Conservation (phyloP, 495 filamentous ascomycete genomes). For the Tuber borchii region DNA sequence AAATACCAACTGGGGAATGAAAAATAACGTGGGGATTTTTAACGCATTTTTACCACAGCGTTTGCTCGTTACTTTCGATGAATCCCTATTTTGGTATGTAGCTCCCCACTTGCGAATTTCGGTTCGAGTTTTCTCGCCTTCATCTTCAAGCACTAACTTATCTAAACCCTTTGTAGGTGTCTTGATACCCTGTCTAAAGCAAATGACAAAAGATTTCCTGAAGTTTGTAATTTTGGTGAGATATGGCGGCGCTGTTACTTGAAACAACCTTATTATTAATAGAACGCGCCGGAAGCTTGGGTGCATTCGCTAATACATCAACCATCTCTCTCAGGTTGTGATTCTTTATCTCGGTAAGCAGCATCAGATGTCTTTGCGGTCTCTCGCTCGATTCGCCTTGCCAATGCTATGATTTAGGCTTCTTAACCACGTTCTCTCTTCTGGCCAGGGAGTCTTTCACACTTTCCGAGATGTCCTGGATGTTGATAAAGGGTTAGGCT, state of each 20-base stretch:
- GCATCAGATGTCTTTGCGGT: constrained; percentile 7
- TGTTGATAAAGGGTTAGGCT: constrained; percentile 68
- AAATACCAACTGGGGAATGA: constrained; percentile 16
- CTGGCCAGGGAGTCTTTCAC: constrained; percentile 71
- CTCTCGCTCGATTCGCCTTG: constrained; percentile 35
- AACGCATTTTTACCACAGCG: constrained; percentile 44
- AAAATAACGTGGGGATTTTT: neutral
- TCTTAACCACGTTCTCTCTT: constrained; percentile 85
- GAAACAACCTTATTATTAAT: constrained; percentile 14
- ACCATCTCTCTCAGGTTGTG: constrained; percentile 46
- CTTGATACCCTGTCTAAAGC: constrained; percentile 76
- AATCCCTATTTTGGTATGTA: constrained; percentile 84
- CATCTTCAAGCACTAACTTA: neutral
- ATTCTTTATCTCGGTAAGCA: constrained; percentile 65
- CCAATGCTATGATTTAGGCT: constrained; percentile 52
- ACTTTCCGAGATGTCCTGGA: constrained; percentile 73
- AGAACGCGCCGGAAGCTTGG: constrained; percentile 6
- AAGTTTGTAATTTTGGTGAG: constrained; percentile 75
- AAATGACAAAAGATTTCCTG: constrained; percentile 90
- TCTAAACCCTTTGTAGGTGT: constrained; percentile 25
- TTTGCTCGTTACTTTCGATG: constrained; percentile 81
- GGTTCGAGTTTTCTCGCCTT: neutral
- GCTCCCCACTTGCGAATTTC: neutral
- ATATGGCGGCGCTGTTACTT: constrained; percentile 14
- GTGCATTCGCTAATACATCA: constrained; percentile 14